phyloP scores from a whole-genome alignment of 2,329 filamentous ascomycete genomes.

The Colletotrichum australisinense region DNA sequence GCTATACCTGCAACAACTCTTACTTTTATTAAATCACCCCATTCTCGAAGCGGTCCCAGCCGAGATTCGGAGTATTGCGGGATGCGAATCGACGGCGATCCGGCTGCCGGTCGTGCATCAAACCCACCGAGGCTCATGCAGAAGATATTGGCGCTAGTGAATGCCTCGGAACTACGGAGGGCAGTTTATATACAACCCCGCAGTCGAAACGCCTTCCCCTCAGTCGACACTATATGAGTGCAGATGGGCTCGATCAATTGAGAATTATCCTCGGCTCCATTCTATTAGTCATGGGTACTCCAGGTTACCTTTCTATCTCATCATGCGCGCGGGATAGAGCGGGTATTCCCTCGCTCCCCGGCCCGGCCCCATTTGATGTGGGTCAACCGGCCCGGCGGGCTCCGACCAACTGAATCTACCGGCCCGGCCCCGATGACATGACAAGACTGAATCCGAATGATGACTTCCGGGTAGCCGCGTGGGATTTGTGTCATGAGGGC shows the following conservation, averaged over 20 bases:
- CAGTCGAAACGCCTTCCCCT: neutral
- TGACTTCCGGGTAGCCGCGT: neutral
- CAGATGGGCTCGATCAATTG: neutral
- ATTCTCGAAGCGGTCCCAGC: constrained; percentile 13
- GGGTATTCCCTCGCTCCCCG: neutral
- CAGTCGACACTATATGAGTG: neutral
- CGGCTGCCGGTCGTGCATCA: constrained; percentile 1
- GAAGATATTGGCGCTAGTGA: neutral
- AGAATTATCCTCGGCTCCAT: neutral
- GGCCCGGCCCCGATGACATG: neutral
- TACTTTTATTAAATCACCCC: neutral
- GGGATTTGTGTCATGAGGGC: neutral
- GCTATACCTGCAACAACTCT: neutral
- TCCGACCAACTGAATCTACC: neutral
- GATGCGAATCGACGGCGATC: neutral
- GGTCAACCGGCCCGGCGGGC: neutral
- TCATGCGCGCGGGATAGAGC: neutral
- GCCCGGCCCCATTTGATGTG: neutral
- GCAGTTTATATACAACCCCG: neutral
- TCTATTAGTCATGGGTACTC: neutral
- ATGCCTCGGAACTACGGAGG: neutral
- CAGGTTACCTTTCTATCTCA: fast-evolving
- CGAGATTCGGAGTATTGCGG: constrained; percentile 24
- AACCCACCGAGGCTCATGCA: neutral
- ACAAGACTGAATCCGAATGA: neutral